Conservation (phyloP, 176 grass and related monocot species). For the Oryza glumipatula region DNA sequence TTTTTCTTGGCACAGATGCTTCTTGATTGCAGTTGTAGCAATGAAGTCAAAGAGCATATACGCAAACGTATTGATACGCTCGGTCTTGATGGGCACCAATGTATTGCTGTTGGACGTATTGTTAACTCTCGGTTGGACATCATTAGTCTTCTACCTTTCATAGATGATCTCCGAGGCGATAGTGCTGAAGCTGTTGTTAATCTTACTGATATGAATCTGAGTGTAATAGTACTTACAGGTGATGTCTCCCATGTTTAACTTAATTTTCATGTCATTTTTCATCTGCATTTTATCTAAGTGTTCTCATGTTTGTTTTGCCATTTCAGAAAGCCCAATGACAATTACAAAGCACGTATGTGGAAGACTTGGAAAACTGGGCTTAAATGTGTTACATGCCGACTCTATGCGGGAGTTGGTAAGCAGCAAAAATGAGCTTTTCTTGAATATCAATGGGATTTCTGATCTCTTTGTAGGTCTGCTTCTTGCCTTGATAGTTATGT, state of each 20-base stretch:
- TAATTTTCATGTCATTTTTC: not conserved
- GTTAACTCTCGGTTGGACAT: not conserved
- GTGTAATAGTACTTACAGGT: slow-evolving; percentile 35
- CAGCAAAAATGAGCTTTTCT: not conserved
- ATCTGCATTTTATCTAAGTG: not conserved
- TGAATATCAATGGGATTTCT: not conserved
- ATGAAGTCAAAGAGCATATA: slow-evolving; percentile 18
- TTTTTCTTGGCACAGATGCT: slow-evolving; percentile 12
- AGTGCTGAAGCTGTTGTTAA: slow-evolving; percentile 23
- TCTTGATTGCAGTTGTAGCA: not conserved
- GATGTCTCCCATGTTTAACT: not conserved
- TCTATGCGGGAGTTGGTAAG: not conserved
- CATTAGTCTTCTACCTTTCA: slow-evolving; percentile 27
- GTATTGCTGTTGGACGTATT: not conserved
- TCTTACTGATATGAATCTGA: slow-evolving; percentile 29
- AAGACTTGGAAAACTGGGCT: slow-evolving; percentile 23
- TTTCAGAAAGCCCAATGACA: slow-evolving; percentile 1
- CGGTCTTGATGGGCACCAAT: slow-evolving; percentile 30
- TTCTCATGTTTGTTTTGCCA: too few species aligned
- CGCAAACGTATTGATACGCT: slow-evolving; percentile 1
- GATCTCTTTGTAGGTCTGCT: slow-evolving; percentile 10
- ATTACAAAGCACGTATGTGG: slow-evolving; percentile 20
- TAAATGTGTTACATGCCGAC: not conserved
- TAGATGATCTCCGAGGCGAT: slow-evolving; percentile 31
- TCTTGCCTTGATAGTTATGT: not conserved